Evolutionary conservation across 140 eudicot species (phyloP).

Genomic region (Anethum foeniculum): DNA sequence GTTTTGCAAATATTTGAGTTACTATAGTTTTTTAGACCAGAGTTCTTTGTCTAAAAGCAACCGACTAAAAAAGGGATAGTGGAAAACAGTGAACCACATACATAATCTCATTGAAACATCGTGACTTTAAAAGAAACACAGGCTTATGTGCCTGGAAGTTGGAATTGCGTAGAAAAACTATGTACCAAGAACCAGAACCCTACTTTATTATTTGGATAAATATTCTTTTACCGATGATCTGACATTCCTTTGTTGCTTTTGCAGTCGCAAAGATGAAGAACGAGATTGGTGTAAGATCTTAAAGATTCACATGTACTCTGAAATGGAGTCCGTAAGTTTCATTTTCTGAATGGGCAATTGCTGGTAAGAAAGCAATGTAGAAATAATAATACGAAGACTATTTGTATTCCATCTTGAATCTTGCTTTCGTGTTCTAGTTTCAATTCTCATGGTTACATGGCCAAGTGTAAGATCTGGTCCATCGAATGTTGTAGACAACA

Average conservation of each 20-base stretch:
- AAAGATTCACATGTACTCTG: not conserved
- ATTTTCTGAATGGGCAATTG: not conserved
- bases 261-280: conserved; percentile 1
- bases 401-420: not conserved
- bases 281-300: not conserved
- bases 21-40: not conserved
- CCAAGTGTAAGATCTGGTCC: not conserved
- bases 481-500: not conserved
- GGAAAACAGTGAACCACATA: not conserved
- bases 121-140: not conserved
- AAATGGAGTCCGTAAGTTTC: not conserved
- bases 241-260: not conserved
- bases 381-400: not conserved
- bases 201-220: not conserved
- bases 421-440: not conserved
- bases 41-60: not conserved
- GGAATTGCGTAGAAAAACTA: not conserved
- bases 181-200: not conserved
- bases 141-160: conserved; percentile 1
- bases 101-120: not conserved
- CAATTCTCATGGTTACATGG: not conserved
- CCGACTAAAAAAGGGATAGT: not conserved
- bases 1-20: not conserved
- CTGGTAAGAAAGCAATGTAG: conserved; percentile 7
- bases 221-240: not conserved